These are phyloP conservation scores for Nannizzia gypsea DNA, from an alignment of 2,329 filamentous ascomycete species.

Conservation along the genomic window DNA sequence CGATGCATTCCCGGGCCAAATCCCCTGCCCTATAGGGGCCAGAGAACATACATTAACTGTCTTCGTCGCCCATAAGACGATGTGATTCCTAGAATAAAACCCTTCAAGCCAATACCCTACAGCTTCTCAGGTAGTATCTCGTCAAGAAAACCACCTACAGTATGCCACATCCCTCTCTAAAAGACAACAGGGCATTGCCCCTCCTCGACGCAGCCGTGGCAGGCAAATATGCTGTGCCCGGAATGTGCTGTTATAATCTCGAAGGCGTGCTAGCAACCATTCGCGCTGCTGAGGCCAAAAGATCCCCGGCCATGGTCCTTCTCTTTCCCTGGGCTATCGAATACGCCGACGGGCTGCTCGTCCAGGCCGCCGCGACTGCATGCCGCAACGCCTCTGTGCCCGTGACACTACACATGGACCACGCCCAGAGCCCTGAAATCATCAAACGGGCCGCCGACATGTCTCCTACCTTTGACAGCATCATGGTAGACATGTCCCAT, in stretches of 20 bases:
- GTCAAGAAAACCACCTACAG: neutral
- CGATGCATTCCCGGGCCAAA: neutral
- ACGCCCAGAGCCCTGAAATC: slow-evolving; percentile 52
- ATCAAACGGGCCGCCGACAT: slow-evolving; percentile 50
- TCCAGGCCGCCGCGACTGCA: slow-evolving; percentile 45
- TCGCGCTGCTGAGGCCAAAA: slow-evolving; percentile 55
- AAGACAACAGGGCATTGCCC: slow-evolving; percentile 41
- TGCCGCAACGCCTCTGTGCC: slow-evolving; percentile 48
- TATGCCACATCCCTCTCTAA: slow-evolving; percentile 19
- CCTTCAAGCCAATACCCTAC: neutral
- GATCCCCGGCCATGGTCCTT: slow-evolving; percentile 57
- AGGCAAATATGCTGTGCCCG: slow-evolving; percentile 48
- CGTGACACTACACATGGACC: slow-evolving; percentile 53
- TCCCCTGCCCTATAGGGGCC: neutral
- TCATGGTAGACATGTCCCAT: slow-evolving; percentile 70
- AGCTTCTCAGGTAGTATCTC: neutral
- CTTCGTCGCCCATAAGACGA: neutral
- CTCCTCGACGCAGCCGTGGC: slow-evolving; percentile 47
- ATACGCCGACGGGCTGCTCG: slow-evolving; percentile 48
- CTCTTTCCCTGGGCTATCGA: slow-evolving; percentile 64
- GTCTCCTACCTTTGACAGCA: slow-evolving; percentile 53
- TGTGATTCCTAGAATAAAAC: neutral
- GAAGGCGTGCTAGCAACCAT: slow-evolving; percentile 60
- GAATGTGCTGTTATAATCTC: slow-evolving; percentile 56
- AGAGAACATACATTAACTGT: neutral